Conservation (phyloP, 2,329 filamentous ascomycete species). For the Colletotrichum limetticola region DNA sequence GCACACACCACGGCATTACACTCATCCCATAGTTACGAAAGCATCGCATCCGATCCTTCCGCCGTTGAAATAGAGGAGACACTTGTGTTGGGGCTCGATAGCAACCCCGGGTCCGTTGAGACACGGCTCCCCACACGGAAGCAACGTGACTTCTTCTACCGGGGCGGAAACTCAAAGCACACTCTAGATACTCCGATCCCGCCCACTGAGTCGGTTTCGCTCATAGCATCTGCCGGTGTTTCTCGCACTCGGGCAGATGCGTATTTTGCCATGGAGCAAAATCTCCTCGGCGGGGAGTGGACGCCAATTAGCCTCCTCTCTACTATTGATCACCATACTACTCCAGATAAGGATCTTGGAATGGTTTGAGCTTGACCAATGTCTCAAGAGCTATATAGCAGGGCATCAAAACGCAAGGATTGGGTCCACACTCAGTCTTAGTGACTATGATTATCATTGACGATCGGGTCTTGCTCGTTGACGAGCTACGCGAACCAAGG, state of each 20-base stretch:
- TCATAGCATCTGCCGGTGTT: neutral
- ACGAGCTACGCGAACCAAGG: neutral
- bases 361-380: neutral
- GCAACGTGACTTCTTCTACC: neutral
- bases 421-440: neutral
- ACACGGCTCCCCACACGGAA: neutral
- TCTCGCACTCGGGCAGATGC: conserved; percentile 45
- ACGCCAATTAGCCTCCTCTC: conserved; percentile 46
- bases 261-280: conserved; percentile 46
- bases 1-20: neutral
- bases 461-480: neutral
- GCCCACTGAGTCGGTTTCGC: neutral
- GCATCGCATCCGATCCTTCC: neutral
- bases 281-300: conserved; percentile 44
- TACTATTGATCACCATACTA: conserved; percentile 46
- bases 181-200: neutral
- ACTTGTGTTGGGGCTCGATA: no score
- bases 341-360: conserved; percentile 46
- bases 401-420: neutral
- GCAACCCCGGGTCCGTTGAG: neutral
- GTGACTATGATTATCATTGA: conserved; percentile 14
- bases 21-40: neutral
- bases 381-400: neutral
- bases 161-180: neutral
- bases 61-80: neutral